Evolutionary conservation across 176 grass and related monocot genomes (phyloP).

Genomic region (Zea mays): DNA sequence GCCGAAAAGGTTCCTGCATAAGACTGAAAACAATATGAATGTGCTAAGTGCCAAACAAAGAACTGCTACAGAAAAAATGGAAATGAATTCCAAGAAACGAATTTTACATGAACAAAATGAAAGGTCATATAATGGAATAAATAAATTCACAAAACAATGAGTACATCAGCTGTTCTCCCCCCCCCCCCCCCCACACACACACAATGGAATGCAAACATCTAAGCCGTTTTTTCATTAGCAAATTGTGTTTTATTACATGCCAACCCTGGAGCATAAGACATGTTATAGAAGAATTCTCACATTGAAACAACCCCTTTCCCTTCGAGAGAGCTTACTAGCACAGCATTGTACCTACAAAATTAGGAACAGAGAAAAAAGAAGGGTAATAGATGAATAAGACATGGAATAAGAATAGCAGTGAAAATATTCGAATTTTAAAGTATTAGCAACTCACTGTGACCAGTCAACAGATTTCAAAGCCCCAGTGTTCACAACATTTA

Average conservation of each 20-base stretch:
- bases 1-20: conserved; percentile 88
- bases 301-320: conserved; percentile 69
- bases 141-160: not conserved
- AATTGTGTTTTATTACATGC: conserved; percentile 15
- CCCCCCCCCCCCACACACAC: no score
- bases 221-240: conserved; percentile 8
- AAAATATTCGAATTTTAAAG: conserved; percentile 18
- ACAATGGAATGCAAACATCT: conserved; percentile 18
- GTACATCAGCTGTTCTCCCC: conserved; percentile 15
- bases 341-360: conserved; percentile 68
- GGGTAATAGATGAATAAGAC: conserved; percentile 4
- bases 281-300: conserved; percentile 44
- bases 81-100: conserved; percentile 5
- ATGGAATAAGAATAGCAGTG: conserved; percentile 22
- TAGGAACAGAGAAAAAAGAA: conserved; percentile 28
- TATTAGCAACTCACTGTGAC: conserved; percentile 71
- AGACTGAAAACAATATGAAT: conserved; percentile 71
- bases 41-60: conserved; percentile 46
- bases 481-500: conserved; percentile 48
- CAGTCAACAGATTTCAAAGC: conserved; percentile 61
- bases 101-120: conserved; percentile 20
- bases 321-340: conserved; percentile 78
- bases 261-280: conserved; percentile 8
- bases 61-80: conserved; percentile 18
- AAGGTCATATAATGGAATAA: conserved; percentile 12